phyloP scores from a whole-genome alignment of 1,284 basidiomycete species.

The Schizophyllum commune region DNA sequence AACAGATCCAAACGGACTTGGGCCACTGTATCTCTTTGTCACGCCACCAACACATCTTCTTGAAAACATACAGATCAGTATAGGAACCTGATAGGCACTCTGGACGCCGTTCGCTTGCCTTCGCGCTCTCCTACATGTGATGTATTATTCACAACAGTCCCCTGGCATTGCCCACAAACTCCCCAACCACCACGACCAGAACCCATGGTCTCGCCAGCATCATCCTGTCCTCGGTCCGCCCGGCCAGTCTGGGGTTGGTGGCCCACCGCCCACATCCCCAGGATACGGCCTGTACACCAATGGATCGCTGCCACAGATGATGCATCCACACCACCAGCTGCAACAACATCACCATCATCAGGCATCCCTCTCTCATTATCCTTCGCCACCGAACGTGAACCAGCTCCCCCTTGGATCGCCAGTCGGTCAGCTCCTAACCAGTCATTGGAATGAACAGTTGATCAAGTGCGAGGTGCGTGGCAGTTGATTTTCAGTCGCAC shows the following conservation, averaged over 20 bases:
- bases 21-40: neutral
- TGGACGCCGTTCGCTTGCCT: neutral
- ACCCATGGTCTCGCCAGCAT: conserved; percentile 57
- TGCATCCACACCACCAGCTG: conserved; percentile 52
- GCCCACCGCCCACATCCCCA: conserved; percentile 58
- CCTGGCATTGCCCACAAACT: conserved; percentile 71
- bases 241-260: neutral
- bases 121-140: conserved; percentile 17
- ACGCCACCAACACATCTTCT: neutral
- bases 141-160: conserved; percentile 78
- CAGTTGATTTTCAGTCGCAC: conserved; percentile 5
- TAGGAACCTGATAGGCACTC: neutral
- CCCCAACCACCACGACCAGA: conserved; percentile 61
- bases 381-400: conserved; percentile 48
- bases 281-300: conserved; percentile 68
- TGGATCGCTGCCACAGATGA: conserved; percentile 46
- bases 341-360: conserved; percentile 68
- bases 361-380: conserved; percentile 66
- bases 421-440: conserved; percentile 55
- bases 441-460: conserved; percentile 76
- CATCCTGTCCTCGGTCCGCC: conserved; percentile 55
- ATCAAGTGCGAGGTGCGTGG: conserved; percentile 69
- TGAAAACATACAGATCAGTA: neutral
- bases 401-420: conserved; percentile 61
- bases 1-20: neutral